Conservation (phyloP, 2,329 filamentous ascomycete species). For the Capronia coronata region DNA sequence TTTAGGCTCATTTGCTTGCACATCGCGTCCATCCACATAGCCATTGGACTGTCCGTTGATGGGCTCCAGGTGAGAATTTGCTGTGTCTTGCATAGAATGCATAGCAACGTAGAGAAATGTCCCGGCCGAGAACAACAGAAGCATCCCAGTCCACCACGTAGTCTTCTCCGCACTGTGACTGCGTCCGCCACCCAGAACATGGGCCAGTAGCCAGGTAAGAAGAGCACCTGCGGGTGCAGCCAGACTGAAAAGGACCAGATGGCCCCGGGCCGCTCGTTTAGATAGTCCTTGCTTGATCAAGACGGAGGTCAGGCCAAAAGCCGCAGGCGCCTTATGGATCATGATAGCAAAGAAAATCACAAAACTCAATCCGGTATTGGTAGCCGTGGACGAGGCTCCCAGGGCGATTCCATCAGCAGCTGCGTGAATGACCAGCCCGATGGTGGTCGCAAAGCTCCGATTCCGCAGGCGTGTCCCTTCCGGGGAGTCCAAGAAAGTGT, state of each 20-base stretch:
- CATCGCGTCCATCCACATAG: slow-evolving; percentile 37
- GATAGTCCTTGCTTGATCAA: slow-evolving; percentile 84
- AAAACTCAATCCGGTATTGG: slow-evolving; percentile 69
- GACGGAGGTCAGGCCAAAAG: slow-evolving; percentile 87
- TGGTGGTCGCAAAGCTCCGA: slow-evolving; percentile 72
- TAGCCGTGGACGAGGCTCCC: slow-evolving; percentile 74
- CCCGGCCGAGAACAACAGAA: slow-evolving; percentile 89
- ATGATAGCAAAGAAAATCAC: slow-evolving; percentile 96
- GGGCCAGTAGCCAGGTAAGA: slow-evolving; percentile 72
- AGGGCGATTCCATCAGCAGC: slow-evolving; percentile 93
- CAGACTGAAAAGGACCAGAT: slow-evolving; percentile 84
- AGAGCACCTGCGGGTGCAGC: slow-evolving; percentile 83
- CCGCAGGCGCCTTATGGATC: slow-evolving; percentile 93
- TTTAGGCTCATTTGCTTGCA: slow-evolving; percentile 30
- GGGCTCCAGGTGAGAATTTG: slow-evolving; percentile 35
- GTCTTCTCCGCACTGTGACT: slow-evolving; percentile 54
- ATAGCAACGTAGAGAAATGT: slow-evolving; percentile 98
- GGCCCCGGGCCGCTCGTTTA: slow-evolving; percentile 74
- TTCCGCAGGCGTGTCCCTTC: slow-evolving; percentile 45
- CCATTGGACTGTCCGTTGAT: slow-evolving; percentile 39
- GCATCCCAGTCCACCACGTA: slow-evolving; percentile 84
- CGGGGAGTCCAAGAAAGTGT: slow-evolving; percentile 50
- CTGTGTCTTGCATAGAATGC: slow-evolving; percentile 85
- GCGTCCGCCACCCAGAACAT: slow-evolving; percentile 54
- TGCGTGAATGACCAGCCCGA: slow-evolving; percentile 91